Base-by-base conservation (phyloP, 495 filamentous ascomycete genomes). In the Haplographium delicatum region DNA sequence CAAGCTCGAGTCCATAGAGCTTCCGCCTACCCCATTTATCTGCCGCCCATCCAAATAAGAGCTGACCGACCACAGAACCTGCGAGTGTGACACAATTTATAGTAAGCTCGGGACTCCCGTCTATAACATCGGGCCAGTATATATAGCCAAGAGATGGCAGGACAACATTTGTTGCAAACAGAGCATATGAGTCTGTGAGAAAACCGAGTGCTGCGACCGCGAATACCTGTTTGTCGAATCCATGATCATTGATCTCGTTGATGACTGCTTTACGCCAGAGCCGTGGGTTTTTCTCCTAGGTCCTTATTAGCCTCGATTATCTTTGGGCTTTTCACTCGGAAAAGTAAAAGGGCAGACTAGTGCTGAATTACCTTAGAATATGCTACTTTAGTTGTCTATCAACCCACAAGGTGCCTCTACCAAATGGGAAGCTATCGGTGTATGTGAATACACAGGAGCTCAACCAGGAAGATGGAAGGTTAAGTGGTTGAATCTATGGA, bases 131-230 rank as follows among this genome's bases (percentile, higher is more conserved):
- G 28, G 68, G 65, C 71, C 79, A 85, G 62, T 86, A 88, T 6
- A 86, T 73, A 58, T 77, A 81, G 28, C 71, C 67, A 13, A 85
- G 65, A 62, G 78, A 80, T 0, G 83, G 81, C 2, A 81, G 65
- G 44, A 82, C 76, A 39, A 81, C 75, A 42, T 86, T 86, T 54
- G 73, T 81, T 18, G 79, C 78, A 55, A 86, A 86, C 13, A 85
- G 74, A 30, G 79, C 80, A 52, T 84, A 85, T 53, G 79, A 80
- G 65, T 84, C 81, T 8, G 83, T 81, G 44, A 86, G 76, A 58
- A 86, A 86, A 15, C 83, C 83, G 1, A 81, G 76, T 15, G 78
- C 81, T 10, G 82, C 80, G 4, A 86, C 83, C 5, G 76, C 62
- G 64, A 66, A 70, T 24, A 72, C 66, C 30, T 66, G 55, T 54